Conservation (phyloP, 169 alveolate species). For the Perkinsus marinus region DNA sequence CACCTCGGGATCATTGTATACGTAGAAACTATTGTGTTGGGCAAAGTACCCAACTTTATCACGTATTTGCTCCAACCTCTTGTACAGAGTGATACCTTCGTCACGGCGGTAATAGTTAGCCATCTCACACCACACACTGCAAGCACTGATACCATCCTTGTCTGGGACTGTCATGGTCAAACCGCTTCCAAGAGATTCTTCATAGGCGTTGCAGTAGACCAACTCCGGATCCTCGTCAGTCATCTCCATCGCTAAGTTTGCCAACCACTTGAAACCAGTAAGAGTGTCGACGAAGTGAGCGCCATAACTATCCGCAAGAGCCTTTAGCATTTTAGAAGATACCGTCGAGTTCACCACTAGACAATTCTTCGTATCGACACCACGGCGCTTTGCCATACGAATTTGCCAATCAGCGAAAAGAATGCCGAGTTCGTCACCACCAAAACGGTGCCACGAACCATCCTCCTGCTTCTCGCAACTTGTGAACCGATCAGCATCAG, state of each 20-base stretch:
- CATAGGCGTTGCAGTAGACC: constrained; percentile 25
- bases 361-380: constrained; percentile 22
- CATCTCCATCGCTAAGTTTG: constrained; percentile 25
- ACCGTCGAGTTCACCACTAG: constrained; percentile 39
- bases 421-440: constrained; percentile 46
- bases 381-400: constrained; percentile 13
- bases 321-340: constrained; percentile 33
- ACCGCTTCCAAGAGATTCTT: constrained; percentile 42
- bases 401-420: constrained; percentile 29
- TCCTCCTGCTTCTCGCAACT: constrained; percentile 40
- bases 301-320: constrained; percentile 33
- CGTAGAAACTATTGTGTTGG: constrained; percentile 27
- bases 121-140: constrained; percentile 33
- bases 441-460: constrained; percentile 33
- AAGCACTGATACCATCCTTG: constrained; percentile 46
- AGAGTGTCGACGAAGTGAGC: constrained; percentile 30
- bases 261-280: constrained; percentile 43
- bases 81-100: constrained; percentile 24
- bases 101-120: constrained; percentile 24
- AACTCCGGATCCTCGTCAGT: constrained; percentile 17
- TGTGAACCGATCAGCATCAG: constrained; percentile 50
- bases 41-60: constrained; percentile 34
- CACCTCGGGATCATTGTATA: constrained; percentile 20
- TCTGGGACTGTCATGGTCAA: constrained; percentile 32
- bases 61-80: constrained; percentile 14